Conservation (phyloP, 2,329 filamentous ascomycete genomes). For the Alternaria consortialis region DNA sequence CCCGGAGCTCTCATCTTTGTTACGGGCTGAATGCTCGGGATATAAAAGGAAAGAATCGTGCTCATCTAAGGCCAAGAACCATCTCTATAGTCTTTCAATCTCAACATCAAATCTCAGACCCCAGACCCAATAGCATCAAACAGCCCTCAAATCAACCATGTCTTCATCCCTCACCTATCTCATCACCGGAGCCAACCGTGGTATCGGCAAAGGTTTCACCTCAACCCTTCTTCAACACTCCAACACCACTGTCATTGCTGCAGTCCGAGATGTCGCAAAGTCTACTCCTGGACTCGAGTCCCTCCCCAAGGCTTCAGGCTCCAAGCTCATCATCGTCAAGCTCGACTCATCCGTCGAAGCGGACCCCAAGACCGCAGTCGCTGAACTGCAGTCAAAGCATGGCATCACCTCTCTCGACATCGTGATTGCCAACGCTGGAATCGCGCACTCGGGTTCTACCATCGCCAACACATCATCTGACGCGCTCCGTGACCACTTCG, state of each 20-base stretch:
- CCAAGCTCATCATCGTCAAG: constrained; percentile 26
- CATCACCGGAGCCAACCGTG: constrained; percentile 11
- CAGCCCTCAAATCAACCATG: neutral
- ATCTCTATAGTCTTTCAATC: too few relatives aligned
- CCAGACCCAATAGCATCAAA: neutral
- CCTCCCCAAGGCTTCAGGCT: constrained; percentile 47
- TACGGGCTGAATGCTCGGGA: neutral
- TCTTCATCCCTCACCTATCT: neutral
- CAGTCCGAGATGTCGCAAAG: constrained; percentile 16
- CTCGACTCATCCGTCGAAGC: constrained; percentile 16
- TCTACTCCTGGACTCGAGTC: constrained; percentile 8
- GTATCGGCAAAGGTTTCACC: constrained; percentile 22
- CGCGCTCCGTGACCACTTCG: constrained; percentile 30
- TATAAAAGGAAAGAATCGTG: neutral
- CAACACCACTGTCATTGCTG: constrained; percentile 30
- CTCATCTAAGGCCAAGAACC: too few relatives aligned
- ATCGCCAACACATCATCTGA: neutral
- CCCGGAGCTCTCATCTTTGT: neutral
- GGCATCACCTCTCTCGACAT: constrained; percentile 59
- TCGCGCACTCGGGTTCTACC: constrained; percentile 25
- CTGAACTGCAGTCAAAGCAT: neutral
- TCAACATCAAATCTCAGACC: too few relatives aligned
- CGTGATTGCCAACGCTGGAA: constrained; percentile 64
- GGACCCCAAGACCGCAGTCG: constrained; percentile 20
- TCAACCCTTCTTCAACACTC: constrained; percentile 18